Evolutionary conservation across 2,329 filamentous ascomycete species (phyloP).

Genomic region (Epichloe sp.): DNA sequence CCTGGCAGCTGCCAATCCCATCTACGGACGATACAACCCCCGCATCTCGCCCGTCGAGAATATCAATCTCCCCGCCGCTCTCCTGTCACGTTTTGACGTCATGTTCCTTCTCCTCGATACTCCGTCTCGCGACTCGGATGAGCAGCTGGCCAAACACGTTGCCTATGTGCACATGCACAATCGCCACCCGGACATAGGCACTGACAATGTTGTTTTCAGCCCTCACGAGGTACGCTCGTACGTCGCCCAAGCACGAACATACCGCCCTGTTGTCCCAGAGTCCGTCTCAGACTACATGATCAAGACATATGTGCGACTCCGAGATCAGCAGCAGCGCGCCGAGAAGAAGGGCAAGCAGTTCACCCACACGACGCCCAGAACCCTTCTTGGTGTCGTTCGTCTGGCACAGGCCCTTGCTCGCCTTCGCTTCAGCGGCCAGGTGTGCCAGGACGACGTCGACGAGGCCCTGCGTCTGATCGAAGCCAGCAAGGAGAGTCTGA

Average conservation of each 20-base stretch:
- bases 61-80: constrained; percentile 94
- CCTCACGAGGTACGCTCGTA: constrained; percentile 93
- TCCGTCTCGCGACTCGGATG: constrained; percentile 76
- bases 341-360: constrained; percentile 88
- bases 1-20: constrained; percentile 86
- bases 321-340: constrained; percentile 81
- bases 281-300: constrained; percentile 91
- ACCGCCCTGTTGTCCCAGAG: constrained; percentile 73
- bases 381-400: constrained; percentile 82
- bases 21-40: constrained; percentile 98
- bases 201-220: constrained; percentile 59
- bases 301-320: constrained; percentile 89
- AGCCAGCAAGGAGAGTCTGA: constrained; percentile 83
- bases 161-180: constrained; percentile 96
- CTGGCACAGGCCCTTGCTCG: constrained; percentile 87
- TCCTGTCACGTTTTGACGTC: constrained; percentile 93
- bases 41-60: constrained; percentile 96
- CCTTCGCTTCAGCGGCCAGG: constrained; percentile 73
- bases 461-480: constrained; percentile 85
- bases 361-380: constrained; percentile 86
- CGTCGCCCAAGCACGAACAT: constrained; percentile 83
- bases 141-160: constrained; percentile 90
- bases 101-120: constrained; percentile 95
- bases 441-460: constrained; percentile 87
- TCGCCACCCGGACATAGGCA: constrained; percentile 65